These are phyloP conservation scores for Cystofilobasidium macerans DNA, from an alignment of 768 basidiomycete genomes.

Conservation along the genomic window DNA sequence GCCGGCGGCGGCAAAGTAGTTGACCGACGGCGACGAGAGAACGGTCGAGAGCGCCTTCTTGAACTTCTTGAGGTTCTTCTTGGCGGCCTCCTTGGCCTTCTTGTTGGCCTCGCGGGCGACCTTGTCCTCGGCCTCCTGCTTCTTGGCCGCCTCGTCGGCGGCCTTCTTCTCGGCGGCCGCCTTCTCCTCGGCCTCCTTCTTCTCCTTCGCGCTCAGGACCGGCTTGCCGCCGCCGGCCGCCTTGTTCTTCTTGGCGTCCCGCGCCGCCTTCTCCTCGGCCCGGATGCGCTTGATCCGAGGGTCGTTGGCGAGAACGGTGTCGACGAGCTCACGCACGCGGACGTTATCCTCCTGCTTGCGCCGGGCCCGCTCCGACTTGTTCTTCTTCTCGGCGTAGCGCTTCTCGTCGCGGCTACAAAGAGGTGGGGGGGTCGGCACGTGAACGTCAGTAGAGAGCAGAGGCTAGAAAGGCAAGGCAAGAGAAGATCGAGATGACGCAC, in stretches of 20 bases:
- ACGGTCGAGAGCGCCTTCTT: constrained; percentile 48
- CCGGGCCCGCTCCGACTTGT: constrained; percentile 89
- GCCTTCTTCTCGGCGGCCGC: constrained; percentile 39
- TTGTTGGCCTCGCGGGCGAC: constrained; percentile 43
- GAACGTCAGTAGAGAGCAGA: background rate
- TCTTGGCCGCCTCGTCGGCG: constrained; percentile 45
- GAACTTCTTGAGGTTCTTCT: constrained; percentile 42
- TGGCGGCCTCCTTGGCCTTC: constrained; percentile 57
- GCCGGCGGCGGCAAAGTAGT: constrained; percentile 41
- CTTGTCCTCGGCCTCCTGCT: constrained; percentile 33
- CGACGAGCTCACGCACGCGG: constrained; percentile 73
- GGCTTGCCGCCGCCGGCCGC: constrained; percentile 32
- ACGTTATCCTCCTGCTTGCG: constrained; percentile 96
- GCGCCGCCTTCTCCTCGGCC: constrained; percentile 85
- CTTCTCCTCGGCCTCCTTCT: constrained; percentile 60
- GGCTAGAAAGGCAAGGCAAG: background rate
- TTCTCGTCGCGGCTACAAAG: constrained; percentile 81
- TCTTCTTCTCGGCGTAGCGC: constrained; percentile 98
- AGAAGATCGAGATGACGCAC: constrained; percentile 43
- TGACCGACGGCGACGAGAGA: constrained; percentile 36
- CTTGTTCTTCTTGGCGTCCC: constrained; percentile 77
- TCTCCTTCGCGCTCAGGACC: constrained; percentile 39
- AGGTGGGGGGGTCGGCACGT: no score
- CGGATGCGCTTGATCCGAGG: constrained; percentile 96
- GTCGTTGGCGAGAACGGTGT: constrained; percentile 66